Evolutionary conservation across 805 yeast genomes (phyloP), one percentile per base, ranked within the genome.

Genomic region (Teunomyces barrocoloradensis): DNA sequence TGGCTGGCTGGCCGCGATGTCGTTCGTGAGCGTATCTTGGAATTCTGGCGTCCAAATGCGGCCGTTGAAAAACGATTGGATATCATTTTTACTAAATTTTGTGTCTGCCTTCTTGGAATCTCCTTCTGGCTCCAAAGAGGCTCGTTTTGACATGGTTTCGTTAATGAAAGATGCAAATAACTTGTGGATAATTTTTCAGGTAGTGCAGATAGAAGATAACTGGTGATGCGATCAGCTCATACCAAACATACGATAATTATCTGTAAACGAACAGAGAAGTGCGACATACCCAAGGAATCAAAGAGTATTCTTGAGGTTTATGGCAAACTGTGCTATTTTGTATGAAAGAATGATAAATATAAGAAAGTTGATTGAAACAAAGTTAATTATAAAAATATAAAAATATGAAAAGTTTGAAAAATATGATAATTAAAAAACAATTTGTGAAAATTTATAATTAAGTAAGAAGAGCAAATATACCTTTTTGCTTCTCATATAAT

Each of bases 1-100:
- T 1, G 99, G 99, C 53, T 80, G 74, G 2, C 95, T 81, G 6
- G 69, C 66, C 1, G 67, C 53, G 32, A 90, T 79, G 27, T 68
- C 65, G 2, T 67, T 47, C 46, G 69, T 69, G 45, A 87, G 59
- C 0, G 60, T 53, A 10, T 50, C 42, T 49, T 71, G 75, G 53
- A 75, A 78, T 1, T 65, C 51, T 1, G 60, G 55, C 21, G 68
- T 63, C 74, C 84, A 82, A 12, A 83, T 68, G 47, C 78, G 71
- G 12, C 64, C 55, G 46, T 76, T 78, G 59, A 82, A 79, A 42
- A 71, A 37, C 28, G 40, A 37, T 20, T 20, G 10, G 17, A 37
- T 37, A 20, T 37, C 40, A 17, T 18, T 23, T 20, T 42, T 42
- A 32, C 29, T 32, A 43, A 37, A 46, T 18, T 15, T 11, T 11